Percentiles rank a stretch among this genome's conserved stretches.
Evolutionary conservation across 768 basidiomycete species (phyloP).

Genomic region (Phlegmacium glaucopus): DNA sequence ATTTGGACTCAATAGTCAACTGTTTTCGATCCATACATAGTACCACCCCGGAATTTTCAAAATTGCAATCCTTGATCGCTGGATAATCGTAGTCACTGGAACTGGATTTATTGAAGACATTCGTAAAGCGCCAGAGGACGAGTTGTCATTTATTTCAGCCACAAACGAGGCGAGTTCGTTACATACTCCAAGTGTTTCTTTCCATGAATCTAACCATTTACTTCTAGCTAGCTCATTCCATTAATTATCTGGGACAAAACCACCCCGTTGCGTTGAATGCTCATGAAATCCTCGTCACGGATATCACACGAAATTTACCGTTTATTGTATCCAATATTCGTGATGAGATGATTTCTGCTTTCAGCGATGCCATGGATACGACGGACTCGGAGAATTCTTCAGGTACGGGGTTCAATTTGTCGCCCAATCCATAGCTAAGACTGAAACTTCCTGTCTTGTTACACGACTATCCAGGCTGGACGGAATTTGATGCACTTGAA

Average conservation of each 20-base stretch:
- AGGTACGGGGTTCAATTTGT: background rate
- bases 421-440: background rate
- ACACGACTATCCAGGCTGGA: conserved; percentile 10
- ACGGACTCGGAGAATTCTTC: background rate
- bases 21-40: conserved; percentile 5
- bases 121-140: conserved; percentile 34
- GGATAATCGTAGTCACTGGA: conserved; percentile 36
- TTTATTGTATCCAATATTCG: background rate
- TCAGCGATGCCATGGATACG: background rate
- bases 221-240: background rate
- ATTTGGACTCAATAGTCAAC: background rate
- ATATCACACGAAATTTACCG: background rate
- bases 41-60: conserved; percentile 20
- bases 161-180: conserved; percentile 16
- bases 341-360: background rate
- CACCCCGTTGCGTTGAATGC: background rate
- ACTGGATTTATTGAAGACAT: conserved; percentile 36
- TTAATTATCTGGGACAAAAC: background rate
- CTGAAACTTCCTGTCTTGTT: background rate
- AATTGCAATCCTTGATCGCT: conserved; percentile 24
- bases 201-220: background rate
- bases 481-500: conserved; percentile 9
- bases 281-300: background rate
- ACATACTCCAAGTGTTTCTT: background rate
- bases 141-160: conserved; percentile 29